Base-by-base conservation (phyloP, 441 rosid species). In the Erysimum cheiri region DNA sequence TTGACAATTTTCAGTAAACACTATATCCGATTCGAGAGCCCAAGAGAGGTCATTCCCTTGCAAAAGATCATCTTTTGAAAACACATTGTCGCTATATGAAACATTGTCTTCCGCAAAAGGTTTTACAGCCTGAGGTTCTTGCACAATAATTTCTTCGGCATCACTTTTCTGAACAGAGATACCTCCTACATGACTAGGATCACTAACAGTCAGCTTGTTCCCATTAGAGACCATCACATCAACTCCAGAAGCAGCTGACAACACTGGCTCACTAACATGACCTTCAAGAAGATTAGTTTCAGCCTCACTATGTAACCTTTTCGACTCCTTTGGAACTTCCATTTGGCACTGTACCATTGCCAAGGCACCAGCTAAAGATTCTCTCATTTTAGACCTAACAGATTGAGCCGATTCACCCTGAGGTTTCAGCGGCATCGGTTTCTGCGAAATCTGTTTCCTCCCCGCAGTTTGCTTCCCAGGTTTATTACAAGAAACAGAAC, bases 1-100 rank as follows among this genome's bases (percentile, higher is more conserved):
- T 35, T 75, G 76, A 35, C 46, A 79, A 35, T 66, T 61, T 46
- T 71, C 84, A 35, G 59, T 67, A 31, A 73, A 54, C 15, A 59
- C 82, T 48, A 67, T 46, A 40, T 70, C 87, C 44, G 93, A 67
- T 33, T 85, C 95, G 53, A 89, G 55, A 0, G 78, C 85, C 97
- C 96, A 91, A 36, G 92, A 81, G 47, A 93, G 85, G 31, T 88
- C 98, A 80, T 85, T 91, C 54, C 90, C 94, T 78, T 89, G 96
- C 80, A 93, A 76, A 69, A 93, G 88, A 54, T 89, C 97, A 85
- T 93, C 97, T 69, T 80, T 86, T 48, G 82, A 84, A 80, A 85
- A 85, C 69, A 87, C 74, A 57, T 76, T 81, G 48, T 89, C 93
- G 67, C 84, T 71, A 52, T 80, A 82, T 9, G 91, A 74, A 77